Percentiles rank a stretch among this genome's conserved stretches.
phyloP scores from a whole-genome alignment of 345 rosid species.

The Sisymbrium altissimum region DNA sequence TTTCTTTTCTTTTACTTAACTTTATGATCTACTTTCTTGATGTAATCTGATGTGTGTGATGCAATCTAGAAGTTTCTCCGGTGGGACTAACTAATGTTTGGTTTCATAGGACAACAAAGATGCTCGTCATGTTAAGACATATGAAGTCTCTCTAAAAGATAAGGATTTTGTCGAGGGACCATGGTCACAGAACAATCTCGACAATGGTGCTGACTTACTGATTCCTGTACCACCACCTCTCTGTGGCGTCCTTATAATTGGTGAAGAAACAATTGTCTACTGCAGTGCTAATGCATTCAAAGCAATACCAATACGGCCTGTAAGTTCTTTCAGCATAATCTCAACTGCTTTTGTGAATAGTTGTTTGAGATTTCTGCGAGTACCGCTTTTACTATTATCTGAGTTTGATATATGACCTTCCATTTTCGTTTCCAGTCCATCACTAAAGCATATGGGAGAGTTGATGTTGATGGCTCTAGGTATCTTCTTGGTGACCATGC shows the following conservation, averaged over 20 bases:
- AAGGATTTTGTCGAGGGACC: constrained; percentile 97
- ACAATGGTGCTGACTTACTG: constrained; percentile 86
- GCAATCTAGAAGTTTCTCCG: background rate
- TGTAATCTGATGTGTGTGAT: background rate
- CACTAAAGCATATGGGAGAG: constrained; percentile 96
- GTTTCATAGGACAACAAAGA: constrained; percentile 87
- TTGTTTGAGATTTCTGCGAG: too few species aligned
- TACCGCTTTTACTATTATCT: background rate
- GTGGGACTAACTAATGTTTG: constrained; percentile 19
- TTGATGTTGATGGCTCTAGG: constrained; percentile 97
- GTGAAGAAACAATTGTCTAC: constrained; percentile 95
- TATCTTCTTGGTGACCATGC: constrained; percentile 97
- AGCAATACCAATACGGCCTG: constrained; percentile 90
- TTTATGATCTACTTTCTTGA: background rate
- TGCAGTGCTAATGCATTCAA: constrained; percentile 90
- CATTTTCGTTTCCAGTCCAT: constrained; percentile 53
- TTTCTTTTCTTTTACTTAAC: background rate
- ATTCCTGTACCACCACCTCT: constrained; percentile 97
- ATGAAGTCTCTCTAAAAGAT: constrained; percentile 89
- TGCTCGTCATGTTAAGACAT: constrained; percentile 95
- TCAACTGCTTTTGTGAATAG: too few species aligned
- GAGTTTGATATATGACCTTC: constrained; percentile 26
- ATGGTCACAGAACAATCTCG: constrained; percentile 94
- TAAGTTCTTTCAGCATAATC: constrained; percentile 37
- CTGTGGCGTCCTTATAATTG: constrained; percentile 97